phyloP scores from a whole-genome alignment of 305 asterid species.

The Solanum hybrid region DNA sequence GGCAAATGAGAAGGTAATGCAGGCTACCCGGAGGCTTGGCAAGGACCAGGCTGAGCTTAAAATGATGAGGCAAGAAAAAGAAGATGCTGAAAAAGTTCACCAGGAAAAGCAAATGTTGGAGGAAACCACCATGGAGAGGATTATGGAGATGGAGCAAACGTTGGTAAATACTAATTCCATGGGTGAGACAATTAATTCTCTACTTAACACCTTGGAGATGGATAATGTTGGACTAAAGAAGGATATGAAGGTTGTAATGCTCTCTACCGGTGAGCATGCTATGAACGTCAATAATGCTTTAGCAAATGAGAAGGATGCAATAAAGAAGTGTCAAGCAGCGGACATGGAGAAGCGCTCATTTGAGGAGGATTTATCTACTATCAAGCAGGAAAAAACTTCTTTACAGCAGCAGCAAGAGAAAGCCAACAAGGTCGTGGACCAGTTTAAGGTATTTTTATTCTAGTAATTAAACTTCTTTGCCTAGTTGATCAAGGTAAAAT shows the following conservation, averaged over 20 bases:
- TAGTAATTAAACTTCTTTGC: not conserved
- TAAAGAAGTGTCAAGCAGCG: slow-evolving; percentile 34
- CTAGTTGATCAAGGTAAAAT: not conserved
- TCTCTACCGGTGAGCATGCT: slow-evolving; percentile 17
- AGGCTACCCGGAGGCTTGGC: slow-evolving; percentile 56
- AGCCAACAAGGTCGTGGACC: slow-evolving; percentile 32
- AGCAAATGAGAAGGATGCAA: slow-evolving; percentile 41
- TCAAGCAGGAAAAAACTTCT: slow-evolving; percentile 24
- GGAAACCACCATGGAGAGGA: slow-evolving; percentile 43
- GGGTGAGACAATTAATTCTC: slow-evolving; percentile 30
- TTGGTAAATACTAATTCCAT: slow-evolving; percentile 33
- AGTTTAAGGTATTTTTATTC: slow-evolving; percentile 48
- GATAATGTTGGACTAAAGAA: slow-evolving; percentile 34
- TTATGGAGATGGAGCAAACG: slow-evolving; percentile 52
- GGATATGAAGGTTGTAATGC: slow-evolving; percentile 32
- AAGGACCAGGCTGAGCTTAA: slow-evolving; percentile 59
- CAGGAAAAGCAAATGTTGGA: slow-evolving; percentile 50
- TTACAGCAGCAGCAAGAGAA: slow-evolving; percentile 26
- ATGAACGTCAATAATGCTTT: slow-evolving; percentile 31
- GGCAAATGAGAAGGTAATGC: slow-evolving; percentile 70
- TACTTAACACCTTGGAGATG: slow-evolving; percentile 31
- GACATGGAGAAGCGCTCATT: slow-evolving; percentile 33
- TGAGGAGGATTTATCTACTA: slow-evolving; percentile 28
- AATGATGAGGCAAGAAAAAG: slow-evolving; percentile 55
- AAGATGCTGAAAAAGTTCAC: slow-evolving; percentile 37